These are phyloP conservation scores for Saksenaea oblongispora DNA, from an alignment of 371 early-diverging fungal genomes.

Conservation along the genomic window DNA sequence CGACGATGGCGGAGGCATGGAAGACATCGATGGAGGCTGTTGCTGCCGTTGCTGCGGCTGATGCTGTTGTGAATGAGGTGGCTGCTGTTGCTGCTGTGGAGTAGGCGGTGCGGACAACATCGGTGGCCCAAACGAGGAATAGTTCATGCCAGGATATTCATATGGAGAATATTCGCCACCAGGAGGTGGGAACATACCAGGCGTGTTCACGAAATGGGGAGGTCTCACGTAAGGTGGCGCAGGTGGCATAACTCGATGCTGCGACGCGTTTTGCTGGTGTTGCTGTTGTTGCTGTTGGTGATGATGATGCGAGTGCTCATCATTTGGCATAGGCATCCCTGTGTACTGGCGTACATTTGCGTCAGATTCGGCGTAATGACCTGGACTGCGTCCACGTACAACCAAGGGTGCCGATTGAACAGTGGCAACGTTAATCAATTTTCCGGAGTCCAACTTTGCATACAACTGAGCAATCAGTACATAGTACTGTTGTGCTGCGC, in stretches of 20 bases:
- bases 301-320: conserved; percentile 39
- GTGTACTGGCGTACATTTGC: neutral
- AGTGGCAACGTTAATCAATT: conserved; percentile 61
- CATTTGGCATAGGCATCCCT: neutral
- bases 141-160: conserved; percentile 30
- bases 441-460: conserved; percentile 63
- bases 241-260: conserved; percentile 18
- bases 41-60: conserved; percentile 4
- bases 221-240: conserved; percentile 29
- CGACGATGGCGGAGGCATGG: conserved; percentile 4
- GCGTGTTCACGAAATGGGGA: conserved; percentile 26
- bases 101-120: neutral
- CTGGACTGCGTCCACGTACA: conserved; percentile 93
- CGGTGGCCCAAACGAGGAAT: conserved; percentile 21
- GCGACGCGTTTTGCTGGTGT: conserved; percentile 3
- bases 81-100: neutral
- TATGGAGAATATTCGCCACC: conserved; percentile 25
- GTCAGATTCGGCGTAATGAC: conserved; percentile 73
- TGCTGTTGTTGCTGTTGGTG: conserved; percentile 11
- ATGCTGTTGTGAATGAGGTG: neutral
- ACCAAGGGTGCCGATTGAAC: conserved; percentile 82
- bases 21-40: conserved; percentile 2
- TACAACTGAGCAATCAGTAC: conserved; percentile 70
- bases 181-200: conserved; percentile 22
- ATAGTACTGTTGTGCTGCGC: conserved; percentile 93